Percentiles rank a stretch among this genome's conserved stretches.
Evolutionary conservation across 1,284 basidiomycete genomes (phyloP).

Genomic region (Irpex sp.): DNA sequence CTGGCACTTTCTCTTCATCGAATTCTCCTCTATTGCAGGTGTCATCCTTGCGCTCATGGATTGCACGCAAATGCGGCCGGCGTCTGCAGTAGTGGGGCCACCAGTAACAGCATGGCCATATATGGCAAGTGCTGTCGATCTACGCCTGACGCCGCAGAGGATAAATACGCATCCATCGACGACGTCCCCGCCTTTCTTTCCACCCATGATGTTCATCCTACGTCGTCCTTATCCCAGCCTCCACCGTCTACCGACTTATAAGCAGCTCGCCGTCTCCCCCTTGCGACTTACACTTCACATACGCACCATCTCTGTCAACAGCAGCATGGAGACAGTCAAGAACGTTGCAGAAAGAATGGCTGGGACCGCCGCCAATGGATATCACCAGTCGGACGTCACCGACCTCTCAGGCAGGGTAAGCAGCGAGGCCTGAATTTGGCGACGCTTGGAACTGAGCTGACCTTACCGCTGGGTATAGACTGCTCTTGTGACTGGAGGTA

Average conservation of each 20-base stretch:
- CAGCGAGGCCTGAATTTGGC: neutral
- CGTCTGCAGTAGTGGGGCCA: no score
- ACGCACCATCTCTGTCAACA: neutral
- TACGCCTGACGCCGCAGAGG: neutral
- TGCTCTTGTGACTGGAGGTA: slow-evolving; percentile 42
- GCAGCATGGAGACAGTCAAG: slow-evolving; percentile 4
- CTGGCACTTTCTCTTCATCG: no score
- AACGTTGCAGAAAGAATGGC: neutral
- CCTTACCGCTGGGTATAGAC: slow-evolving; percentile 19
- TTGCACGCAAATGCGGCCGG: no score
- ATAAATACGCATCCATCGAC: neutral
- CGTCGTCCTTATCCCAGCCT: neutral
- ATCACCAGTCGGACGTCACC: slow-evolving; percentile 4
- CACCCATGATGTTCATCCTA: neutral
- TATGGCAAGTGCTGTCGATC: neutral
- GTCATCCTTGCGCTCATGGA: no score
- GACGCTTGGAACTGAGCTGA: neutral
- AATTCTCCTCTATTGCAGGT: no score
- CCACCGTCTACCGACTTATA: neutral
- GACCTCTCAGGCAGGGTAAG: slow-evolving; percentile 8
- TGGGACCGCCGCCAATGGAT: slow-evolving; percentile 9
- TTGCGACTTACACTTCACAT: neutral
- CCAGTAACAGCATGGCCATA: neutral
- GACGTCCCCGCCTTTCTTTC: neutral
- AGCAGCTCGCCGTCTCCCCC: neutral